These are phyloP conservation scores for Epichloe festucae DNA, from an alignment of 2,329 filamentous ascomycete species.

Conservation along the genomic window DNA sequence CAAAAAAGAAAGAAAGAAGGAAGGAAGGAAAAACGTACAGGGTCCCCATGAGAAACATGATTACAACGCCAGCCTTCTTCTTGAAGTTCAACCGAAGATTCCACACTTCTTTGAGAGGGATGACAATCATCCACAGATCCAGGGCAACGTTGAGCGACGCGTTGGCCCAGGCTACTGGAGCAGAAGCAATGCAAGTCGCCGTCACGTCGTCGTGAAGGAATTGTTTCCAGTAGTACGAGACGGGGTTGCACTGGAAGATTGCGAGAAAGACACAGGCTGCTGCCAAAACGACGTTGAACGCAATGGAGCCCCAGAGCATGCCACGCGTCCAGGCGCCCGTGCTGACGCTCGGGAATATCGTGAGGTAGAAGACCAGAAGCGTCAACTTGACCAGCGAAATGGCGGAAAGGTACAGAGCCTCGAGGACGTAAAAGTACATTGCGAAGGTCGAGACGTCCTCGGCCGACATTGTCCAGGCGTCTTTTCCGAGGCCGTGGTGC, in stretches of 20 bases:
- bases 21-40: slow-evolving; percentile 16
- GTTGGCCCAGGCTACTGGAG: slow-evolving; percentile 32
- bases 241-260: slow-evolving; percentile 34
- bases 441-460: slow-evolving; percentile 27
- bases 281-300: slow-evolving; percentile 23
- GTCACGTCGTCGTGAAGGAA: slow-evolving; percentile 29
- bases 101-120: slow-evolving; percentile 30
- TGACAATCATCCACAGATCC: slow-evolving; percentile 34
- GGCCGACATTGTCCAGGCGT: slow-evolving; percentile 31
- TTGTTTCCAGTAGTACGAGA: slow-evolving; percentile 34
- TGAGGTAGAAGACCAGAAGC: slow-evolving; percentile 37
- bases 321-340: slow-evolving; percentile 16
- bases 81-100: slow-evolving; percentile 26
- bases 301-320: slow-evolving; percentile 25
- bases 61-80: slow-evolving; percentile 29
- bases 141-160: slow-evolving; percentile 35
- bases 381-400: slow-evolving; percentile 33
- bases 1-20: background rate
- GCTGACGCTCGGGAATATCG: slow-evolving; percentile 29
- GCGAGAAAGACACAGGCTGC: slow-evolving; percentile 26
- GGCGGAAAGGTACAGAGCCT: slow-evolving; percentile 28
- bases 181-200: slow-evolving; percentile 33
- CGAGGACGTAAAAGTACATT: slow-evolving; percentile 26
- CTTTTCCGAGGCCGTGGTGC: slow-evolving; percentile 28
- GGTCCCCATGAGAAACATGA: slow-evolving; percentile 33